Conservation (phyloP, 2,329 filamentous ascomycete genomes). For the Claviceps pusilla region DNA sequence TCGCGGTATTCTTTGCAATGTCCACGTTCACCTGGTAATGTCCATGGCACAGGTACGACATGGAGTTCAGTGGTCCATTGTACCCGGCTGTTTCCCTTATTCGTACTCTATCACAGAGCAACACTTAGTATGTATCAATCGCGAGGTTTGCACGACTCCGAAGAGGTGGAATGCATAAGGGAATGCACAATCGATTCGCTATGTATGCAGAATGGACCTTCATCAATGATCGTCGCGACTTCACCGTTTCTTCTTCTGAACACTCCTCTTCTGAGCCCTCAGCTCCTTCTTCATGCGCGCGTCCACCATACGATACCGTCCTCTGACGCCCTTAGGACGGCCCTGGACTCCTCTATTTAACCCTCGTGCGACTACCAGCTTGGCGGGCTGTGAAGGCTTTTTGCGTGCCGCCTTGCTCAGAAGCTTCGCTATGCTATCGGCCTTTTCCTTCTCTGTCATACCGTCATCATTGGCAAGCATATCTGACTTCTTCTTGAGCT, state of each 20-base stretch:
- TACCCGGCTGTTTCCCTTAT: conserved; percentile 48
- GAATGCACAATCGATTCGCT: conserved; percentile 1
- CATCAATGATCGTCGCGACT: not conserved
- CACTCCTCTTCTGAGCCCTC: conserved; percentile 62
- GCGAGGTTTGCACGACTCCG: not conserved
- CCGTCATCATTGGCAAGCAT: conserved; percentile 77
- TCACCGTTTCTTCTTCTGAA: conserved; percentile 46
- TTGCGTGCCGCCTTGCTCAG: conserved; percentile 72
- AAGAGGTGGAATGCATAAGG: not conserved
- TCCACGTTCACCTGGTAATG: conserved; percentile 1
- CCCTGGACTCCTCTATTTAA: conserved; percentile 74
- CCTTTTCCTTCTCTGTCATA: conserved; percentile 93
- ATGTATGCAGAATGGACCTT: conserved; percentile 1
- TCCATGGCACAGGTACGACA: conserved; percentile 48
- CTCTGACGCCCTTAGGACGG: conserved; percentile 81
- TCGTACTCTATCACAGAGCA: conserved; percentile 17
- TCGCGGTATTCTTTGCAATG: not conserved
- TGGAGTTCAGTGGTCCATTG: conserved; percentile 57
- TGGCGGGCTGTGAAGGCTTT: conserved; percentile 70
- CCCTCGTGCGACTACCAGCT: conserved; percentile 77
- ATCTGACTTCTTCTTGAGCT: conserved; percentile 93
- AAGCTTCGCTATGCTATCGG: conserved; percentile 64
- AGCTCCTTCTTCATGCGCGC: conserved; percentile 92
- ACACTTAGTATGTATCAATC: not conserved
- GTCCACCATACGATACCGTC: conserved; percentile 95